phyloP scores from a whole-genome alignment of 179 eudicot genomes.

The Silene coronaria region DNA sequence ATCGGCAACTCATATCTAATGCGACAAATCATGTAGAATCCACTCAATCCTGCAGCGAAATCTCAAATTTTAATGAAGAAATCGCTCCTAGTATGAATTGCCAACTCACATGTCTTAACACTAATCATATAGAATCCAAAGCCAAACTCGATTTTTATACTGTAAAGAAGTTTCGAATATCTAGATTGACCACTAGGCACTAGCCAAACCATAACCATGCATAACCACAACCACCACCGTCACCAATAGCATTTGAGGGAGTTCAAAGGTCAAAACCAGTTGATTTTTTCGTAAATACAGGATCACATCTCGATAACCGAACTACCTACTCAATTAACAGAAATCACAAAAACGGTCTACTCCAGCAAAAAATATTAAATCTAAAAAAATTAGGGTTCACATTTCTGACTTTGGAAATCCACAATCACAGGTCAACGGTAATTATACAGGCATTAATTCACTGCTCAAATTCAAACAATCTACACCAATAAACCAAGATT shows the following conservation, averaged over 20 bases:
- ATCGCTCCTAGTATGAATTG: too few relatives aligned
- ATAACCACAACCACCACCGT: constrained; percentile 1
- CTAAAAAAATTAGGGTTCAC: neutral
- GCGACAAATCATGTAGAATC: neutral
- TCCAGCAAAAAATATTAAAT: neutral
- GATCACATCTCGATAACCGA: constrained; percentile 15
- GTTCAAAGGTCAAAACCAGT: neutral
- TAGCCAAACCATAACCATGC: constrained; percentile 5
- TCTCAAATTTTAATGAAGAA: neutral
- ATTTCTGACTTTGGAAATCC: neutral
- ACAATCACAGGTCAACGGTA: neutral
- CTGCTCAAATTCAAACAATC: neutral
- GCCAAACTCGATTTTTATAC: neutral
- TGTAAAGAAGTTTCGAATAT: neutral
- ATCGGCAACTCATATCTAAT: constrained; percentile 7
- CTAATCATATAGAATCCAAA: neutral
- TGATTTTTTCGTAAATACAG: neutral
- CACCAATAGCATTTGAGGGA: constrained; percentile 1
- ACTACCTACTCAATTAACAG: neutral
- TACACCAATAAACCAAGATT: neutral
- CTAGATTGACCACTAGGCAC: constrained; percentile 10
- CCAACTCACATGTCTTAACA: neutral
- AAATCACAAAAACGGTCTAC: neutral
- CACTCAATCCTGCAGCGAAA: neutral
- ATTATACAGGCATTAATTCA: neutral